A percentile compares a stretch with the other conserved stretches of the same genome.
Evolutionary conservation across 805 yeast species (phyloP).

Genomic region (Pichia phayaonensis): DNA sequence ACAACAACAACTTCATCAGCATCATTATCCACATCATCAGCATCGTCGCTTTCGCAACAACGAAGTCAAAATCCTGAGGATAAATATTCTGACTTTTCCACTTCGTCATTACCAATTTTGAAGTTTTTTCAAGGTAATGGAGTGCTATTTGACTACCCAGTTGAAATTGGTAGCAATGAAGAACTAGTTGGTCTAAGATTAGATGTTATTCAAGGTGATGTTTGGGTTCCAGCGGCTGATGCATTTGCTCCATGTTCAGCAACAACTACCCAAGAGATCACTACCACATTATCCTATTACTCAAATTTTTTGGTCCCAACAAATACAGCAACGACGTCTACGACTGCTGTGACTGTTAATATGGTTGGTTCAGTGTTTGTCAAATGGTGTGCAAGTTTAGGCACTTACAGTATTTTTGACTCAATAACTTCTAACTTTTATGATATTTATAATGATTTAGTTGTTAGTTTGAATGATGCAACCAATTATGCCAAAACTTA

Average conservation of each 20-base stretch:
- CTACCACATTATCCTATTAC: not conserved
- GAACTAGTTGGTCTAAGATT: constrained; percentile 22
- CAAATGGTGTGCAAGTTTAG: constrained; percentile 20
- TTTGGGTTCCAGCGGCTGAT: constrained; percentile 25
- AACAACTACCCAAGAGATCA: not conserved
- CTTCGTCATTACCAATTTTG: constrained; percentile 5
- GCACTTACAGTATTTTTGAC: constrained; percentile 18
- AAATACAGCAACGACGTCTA: not conserved
- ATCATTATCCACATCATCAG: no score
- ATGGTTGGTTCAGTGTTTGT: not conserved
- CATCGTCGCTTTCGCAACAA: no score
- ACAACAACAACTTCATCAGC: no score
- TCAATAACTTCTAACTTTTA: constrained; percentile 11
- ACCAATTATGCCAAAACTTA: constrained; percentile 10
- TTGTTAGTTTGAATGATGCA: constrained; percentile 13
- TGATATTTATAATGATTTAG: constrained; percentile 8
- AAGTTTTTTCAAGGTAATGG: constrained; percentile 1
- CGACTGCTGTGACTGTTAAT: not conserved
- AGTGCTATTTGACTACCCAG: constrained; percentile 17
- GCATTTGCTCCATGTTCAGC: constrained; percentile 18
- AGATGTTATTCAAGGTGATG: constrained; percentile 23
- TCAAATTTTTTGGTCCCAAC: not conserved
- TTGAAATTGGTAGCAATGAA: constrained; percentile 20
- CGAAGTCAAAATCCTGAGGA: no score
- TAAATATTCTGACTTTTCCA: not conserved